phyloP scores from a whole-genome alignment of 495 filamentous ascomycete species.

The Aspergillus kassunensis region DNA sequence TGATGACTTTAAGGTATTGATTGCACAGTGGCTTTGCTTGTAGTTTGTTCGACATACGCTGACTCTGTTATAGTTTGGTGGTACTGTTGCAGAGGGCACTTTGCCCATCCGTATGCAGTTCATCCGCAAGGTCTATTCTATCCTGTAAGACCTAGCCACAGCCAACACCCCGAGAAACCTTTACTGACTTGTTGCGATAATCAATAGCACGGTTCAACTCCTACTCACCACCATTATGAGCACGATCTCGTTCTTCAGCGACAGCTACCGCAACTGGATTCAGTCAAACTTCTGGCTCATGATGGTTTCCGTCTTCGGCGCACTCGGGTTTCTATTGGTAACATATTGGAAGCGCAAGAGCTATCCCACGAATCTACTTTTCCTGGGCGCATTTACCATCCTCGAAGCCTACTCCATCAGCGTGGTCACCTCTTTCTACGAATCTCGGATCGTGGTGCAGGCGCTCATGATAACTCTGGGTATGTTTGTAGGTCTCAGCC shows the following conservation, averaged over 20 bases:
- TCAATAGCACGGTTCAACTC: slow-evolving; percentile 73
- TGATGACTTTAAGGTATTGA: slow-evolving; percentile 88
- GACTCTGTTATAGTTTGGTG: slow-evolving; percentile 63
- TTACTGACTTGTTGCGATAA: slow-evolving; percentile 6
- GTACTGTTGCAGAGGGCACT: slow-evolving; percentile 85
- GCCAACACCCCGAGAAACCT: not conserved
- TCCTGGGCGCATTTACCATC: slow-evolving; percentile 86
- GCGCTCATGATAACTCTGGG: slow-evolving; percentile 86
- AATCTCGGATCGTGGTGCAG: slow-evolving; percentile 76
- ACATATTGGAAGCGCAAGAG: slow-evolving; percentile 98
- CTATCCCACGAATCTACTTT: slow-evolving; percentile 91
- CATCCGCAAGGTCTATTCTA: slow-evolving; percentile 88
- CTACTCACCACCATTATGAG: slow-evolving; percentile 76
- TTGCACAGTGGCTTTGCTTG: not conserved
- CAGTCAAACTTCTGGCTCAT: slow-evolving; percentile 79
- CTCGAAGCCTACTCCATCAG: slow-evolving; percentile 92
- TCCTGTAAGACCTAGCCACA: slow-evolving; percentile 53
- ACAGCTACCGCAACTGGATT: slow-evolving; percentile 80
- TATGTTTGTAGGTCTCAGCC: slow-evolving; percentile 87
- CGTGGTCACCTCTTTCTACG: slow-evolving; percentile 85
- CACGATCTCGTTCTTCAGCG: slow-evolving; percentile 79
- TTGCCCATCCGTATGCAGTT: slow-evolving; percentile 97
- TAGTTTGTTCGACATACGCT: not conserved
- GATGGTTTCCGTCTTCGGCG: slow-evolving; percentile 75
- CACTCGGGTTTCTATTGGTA: slow-evolving; percentile 75